Conservation (phyloP, 148 eudicot genomes). For the Spergularia marina region DNA sequence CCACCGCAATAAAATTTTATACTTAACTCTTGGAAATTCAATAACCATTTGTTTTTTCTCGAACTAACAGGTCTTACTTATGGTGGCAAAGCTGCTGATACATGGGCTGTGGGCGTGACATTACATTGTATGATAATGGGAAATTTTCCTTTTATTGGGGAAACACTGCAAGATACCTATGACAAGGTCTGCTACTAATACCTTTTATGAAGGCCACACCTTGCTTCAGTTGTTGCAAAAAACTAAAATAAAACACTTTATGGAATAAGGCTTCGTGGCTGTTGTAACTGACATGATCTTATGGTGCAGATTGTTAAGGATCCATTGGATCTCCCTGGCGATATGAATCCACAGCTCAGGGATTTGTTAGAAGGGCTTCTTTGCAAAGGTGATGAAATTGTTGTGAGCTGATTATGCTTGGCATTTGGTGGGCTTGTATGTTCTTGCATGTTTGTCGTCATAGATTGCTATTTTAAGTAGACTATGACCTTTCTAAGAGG, state of each 20-base stretch:
- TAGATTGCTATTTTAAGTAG: not conserved
- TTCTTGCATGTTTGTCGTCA: not conserved
- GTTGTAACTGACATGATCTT: constrained; percentile 19
- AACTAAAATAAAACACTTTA: no score
- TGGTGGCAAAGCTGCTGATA: constrained; percentile 87
- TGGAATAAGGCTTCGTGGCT: not conserved
- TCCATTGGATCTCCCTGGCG: constrained; percentile 56
- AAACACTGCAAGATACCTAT: constrained; percentile 89
- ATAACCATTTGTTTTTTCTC: not conserved
- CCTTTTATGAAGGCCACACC: not conserved
- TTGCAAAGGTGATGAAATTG: constrained; percentile 71
- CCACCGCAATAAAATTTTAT: no score
- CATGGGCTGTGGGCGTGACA: constrained; percentile 97
- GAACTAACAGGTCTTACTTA: constrained; percentile 62
- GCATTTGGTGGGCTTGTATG: not conserved
- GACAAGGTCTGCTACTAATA: constrained; percentile 58
- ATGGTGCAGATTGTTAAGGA: constrained; percentile 65
- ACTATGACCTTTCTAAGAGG: no score
- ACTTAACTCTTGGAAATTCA: no score
- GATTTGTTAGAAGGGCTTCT: constrained; percentile 82
- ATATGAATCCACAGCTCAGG: constrained; percentile 54
- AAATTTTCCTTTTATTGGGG: constrained; percentile 90
- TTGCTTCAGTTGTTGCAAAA: not conserved
- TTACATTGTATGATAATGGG: constrained; percentile 80
- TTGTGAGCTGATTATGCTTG: no score